phyloP scores from a whole-genome alignment of 495 filamentous ascomycete genomes.

The Aspergillus incahuasiensis region DNA sequence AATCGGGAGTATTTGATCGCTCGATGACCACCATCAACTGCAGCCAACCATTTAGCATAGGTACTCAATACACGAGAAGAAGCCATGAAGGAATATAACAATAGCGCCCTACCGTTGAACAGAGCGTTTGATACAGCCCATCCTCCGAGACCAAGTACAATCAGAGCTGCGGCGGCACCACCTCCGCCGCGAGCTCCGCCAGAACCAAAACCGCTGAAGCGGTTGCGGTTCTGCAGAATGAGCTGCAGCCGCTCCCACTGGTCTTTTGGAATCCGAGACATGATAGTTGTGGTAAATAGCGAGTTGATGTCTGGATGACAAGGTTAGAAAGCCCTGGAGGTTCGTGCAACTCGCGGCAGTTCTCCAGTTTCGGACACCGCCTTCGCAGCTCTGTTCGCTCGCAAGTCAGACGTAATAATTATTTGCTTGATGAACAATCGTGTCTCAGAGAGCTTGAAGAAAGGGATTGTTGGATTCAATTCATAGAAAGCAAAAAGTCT shows the following conservation, averaged over 20 bases:
- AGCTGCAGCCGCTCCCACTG: slow-evolving; percentile 61
- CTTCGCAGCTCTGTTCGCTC: slow-evolving; percentile 9
- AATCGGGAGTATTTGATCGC: slow-evolving; percentile 97
- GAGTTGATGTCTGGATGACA: slow-evolving; percentile 15
- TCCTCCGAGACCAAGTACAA: slow-evolving; percentile 61
- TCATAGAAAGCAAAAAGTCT: not conserved
- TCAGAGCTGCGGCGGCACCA: slow-evolving; percentile 43
- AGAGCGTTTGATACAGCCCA: slow-evolving; percentile 74
- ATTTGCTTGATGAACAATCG: not conserved
- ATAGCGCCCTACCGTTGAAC: slow-evolving; percentile 68
- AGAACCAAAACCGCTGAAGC: slow-evolving; percentile 41
- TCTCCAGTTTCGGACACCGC: slow-evolving; percentile 22
- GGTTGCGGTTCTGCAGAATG: slow-evolving; percentile 49
- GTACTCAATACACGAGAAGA: not conserved
- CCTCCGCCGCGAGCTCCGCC: slow-evolving; percentile 46
- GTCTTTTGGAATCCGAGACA: slow-evolving; percentile 59
- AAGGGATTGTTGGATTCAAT: not conserved
- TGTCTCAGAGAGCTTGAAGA: not conserved
- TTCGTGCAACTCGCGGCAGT: slow-evolving; percentile 17
- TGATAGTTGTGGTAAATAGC: slow-evolving; percentile 28
- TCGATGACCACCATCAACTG: slow-evolving; percentile 96
- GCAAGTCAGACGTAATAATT: not conserved
- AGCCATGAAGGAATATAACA: not conserved
- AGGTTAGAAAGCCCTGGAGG: slow-evolving; percentile 16
- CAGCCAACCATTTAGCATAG: slow-evolving; percentile 7